Percentiles rank a stretch among this genome's conserved stretches.
Evolutionary conservation across 176 grass and related monocot species (phyloP).

Genomic region (Tillandsia fasciculata): DNA sequence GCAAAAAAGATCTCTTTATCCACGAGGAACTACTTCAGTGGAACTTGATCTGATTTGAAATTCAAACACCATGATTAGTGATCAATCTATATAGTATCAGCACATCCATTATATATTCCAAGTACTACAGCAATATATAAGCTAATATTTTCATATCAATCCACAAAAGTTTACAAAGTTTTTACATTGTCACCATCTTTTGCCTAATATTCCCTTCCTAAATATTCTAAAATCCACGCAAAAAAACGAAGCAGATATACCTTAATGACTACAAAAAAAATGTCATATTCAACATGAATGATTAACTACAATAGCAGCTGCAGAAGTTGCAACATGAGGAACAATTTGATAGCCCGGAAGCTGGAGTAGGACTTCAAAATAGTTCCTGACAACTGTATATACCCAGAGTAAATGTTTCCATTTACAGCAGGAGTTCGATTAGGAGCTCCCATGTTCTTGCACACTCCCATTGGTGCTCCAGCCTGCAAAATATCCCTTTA

Average conservation of each 20-base stretch:
- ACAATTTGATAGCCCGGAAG: background rate
- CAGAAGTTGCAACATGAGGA: conserved; percentile 1
- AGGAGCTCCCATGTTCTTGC: conserved; percentile 16
- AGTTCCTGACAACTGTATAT: conserved; percentile 16
- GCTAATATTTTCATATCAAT: no score
- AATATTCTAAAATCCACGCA: no score
- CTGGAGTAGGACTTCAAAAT: background rate
- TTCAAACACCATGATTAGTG: no score
- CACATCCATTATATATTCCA: no score
- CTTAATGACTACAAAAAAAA: background rate
- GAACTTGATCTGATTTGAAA: no score
- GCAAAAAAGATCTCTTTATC: no score
- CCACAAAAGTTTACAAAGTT: no score
- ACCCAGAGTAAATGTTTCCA: conserved; percentile 17
- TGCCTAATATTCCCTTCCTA: no score
- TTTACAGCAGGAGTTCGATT: conserved; percentile 4
- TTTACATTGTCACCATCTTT: no score
- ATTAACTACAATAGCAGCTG: background rate
- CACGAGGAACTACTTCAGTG: no score
- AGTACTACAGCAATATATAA: no score
- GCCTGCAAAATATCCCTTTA: conserved; percentile 1
- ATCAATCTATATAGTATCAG: no score
- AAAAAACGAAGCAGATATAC: background rate
- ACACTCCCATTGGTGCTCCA: conserved; percentile 19
- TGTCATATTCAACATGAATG: background rate